Base-by-base conservation (phyloP, 2,329 filamentous ascomycete species). In the Aspergillus neotritici region DNA sequence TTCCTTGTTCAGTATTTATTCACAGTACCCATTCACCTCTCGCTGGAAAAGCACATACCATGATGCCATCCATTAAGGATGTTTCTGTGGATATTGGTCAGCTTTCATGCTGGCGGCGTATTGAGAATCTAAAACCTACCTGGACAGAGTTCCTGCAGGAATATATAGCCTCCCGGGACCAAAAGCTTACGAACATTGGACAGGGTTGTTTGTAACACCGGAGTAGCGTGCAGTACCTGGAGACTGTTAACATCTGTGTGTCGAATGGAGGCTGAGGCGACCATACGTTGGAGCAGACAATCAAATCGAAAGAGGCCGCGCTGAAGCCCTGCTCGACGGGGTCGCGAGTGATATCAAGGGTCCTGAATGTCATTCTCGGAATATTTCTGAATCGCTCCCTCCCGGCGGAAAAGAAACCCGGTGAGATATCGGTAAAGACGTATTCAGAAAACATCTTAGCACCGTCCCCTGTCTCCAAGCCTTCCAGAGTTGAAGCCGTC, bases 201-300 rank as follows among this genome's bases (percentile, higher is more conserved):
- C 21, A 25, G 21, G 2, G 21, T 25, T 25, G 21, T 25, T 3
- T 25, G 21, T 9, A 40, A 39, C 11, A 48, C 11, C 13, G 33
- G 38, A 17, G 40, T 41, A 4, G 37, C 13, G 14, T 12, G 21
- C 31, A 36, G 30, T 11, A 32, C 12, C 5, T 34, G 36, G 33
- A 13, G 33, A 36, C n/a, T 36, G 33, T 11, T 14, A 8, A 36
- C 35, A 29, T 12, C 13, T 21, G 11, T 25, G 40, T 5, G 40
- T 37, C 16, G 31, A 21, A 10, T 36, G 25, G 4, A 42, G 40
- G 11, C 21, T 25, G 2, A 21, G 21, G 5, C 5, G 21, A 9
- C 7, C 6, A 25, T 25, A 42, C 40, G 25, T 36, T 42, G 33
- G 10, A 42, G 3, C 35, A 33, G 8, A 42, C 40, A 7, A 42